Base-by-base conservation (phyloP, 176 grass and related monocot species). In the Oryza coarctata region DNA sequence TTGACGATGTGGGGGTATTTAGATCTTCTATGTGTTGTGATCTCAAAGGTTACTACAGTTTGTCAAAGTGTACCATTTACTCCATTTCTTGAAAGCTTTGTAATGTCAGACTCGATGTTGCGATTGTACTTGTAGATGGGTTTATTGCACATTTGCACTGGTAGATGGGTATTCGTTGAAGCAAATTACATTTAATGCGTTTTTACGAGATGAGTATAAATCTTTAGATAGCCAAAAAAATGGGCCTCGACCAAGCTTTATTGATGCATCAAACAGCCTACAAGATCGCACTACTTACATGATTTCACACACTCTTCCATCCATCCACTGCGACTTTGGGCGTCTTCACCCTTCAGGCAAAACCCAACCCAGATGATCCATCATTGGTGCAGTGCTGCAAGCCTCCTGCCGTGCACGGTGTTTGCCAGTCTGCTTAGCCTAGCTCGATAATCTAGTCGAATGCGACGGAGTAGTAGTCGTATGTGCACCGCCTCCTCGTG, bases 401-500 rank as follows among this genome's bases (percentile, higher is more conserved):
- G 55, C 20, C 55, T 9, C 50, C 18, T 22, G 18, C 18, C 1
- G 50, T 58, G 55, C 55, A 58, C 55, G 55, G 18, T 58, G 22
- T n/a, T 22, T 8, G 52, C 52, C 52, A 10, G 38, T 39, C 10
- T 39, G 38, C 38, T 9, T 39, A 39, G 52, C 52, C 22, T 58
- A 23, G 7, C 22, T 58, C 5, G 47, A 38, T 38, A 38, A 38
- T 58, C 55, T 87, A 91, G n/a, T 87, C 63, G 23, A 78, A 87
- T 33, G 79, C 50, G 17, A 92, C 41, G 25, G 87, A 63, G 65
- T 91, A 99, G 57, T 89, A 89, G 45, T 83, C 71, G 84, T 99
- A 91, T 40, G 93, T 87, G 83, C 96, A 99, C 72, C 89, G 83
- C 77, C 96, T 74, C 44, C 93, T 80, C 0, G 86, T 64, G 9